Percentiles rank a stretch among this genome's conserved stretches.
phyloP scores from a whole-genome alignment of 306 rosid species.

The Leucaena leucocephala region DNA sequence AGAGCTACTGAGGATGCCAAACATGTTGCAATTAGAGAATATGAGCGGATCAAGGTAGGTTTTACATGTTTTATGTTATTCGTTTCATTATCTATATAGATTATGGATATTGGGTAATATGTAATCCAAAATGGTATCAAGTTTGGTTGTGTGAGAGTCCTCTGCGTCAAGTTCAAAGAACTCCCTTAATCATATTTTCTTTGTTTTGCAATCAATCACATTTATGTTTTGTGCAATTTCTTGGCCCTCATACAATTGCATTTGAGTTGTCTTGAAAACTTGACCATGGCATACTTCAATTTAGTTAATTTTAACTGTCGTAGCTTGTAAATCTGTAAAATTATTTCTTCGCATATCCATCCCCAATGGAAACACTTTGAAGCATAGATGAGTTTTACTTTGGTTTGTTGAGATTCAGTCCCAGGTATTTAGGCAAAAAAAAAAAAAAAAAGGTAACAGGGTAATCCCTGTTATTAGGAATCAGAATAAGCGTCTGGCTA shows the following conservation, averaged over 20 bases:
- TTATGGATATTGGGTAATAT: not conserved
- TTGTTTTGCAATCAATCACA: conserved; percentile 2
- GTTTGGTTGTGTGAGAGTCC: not conserved
- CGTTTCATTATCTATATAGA: not conserved
- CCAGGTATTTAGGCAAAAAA: too few relatives aligned
- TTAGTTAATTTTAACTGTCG: not conserved
- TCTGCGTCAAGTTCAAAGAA: not conserved
- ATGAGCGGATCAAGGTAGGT: conserved; percentile 85
- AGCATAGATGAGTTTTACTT: not conserved
- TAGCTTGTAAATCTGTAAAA: not conserved
- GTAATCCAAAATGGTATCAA: conserved; percentile 7
- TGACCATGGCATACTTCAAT: not conserved
- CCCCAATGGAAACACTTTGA: not conserved
- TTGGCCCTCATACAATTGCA: not conserved
- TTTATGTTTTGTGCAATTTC: not conserved
- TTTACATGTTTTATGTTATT: not conserved
- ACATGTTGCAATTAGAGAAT: conserved; percentile 79
- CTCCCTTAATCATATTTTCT: conserved; percentile 10
- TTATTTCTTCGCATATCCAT: not conserved
- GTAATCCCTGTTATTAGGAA: too few relatives aligned
- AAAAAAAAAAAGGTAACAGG: too few relatives aligned
- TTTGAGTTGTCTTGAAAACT: conserved; percentile 10
- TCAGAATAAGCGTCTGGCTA: too few relatives aligned
- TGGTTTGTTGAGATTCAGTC: not conserved
- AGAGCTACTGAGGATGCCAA: conserved; percentile 84